Percentiles rank a stretch among this genome's conserved stretches.
These are phyloP conservation scores for Syncephalastrum monosporum DNA, from an alignment of 371 early-diverging fungal genomes.

Conservation along the genomic window DNA sequence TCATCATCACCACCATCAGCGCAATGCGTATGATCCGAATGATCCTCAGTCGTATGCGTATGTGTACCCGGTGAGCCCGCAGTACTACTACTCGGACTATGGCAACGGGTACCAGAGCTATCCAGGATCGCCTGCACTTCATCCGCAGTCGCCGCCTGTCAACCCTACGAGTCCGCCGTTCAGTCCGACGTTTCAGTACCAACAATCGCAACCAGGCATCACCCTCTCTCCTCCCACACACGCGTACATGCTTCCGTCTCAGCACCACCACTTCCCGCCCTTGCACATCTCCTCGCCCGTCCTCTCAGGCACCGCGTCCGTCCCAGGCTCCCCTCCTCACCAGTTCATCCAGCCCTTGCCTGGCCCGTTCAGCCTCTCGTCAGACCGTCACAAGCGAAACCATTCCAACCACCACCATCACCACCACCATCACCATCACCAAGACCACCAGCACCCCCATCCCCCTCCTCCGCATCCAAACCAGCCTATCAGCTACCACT, in stretches of 20 bases:
- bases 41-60: slow-evolving; percentile 26
- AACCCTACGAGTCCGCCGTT: slow-evolving; percentile 47
- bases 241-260: slow-evolving; percentile 40
- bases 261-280: slow-evolving; percentile 41
- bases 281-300: slow-evolving; percentile 51
- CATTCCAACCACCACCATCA: slow-evolving; percentile 16
- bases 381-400: slow-evolving; percentile 11
- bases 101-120: slow-evolving; percentile 44
- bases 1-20: slow-evolving; percentile 11
- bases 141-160: slow-evolving; percentile 43
- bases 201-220: slow-evolving; percentile 32
- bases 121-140: slow-evolving; percentile 44
- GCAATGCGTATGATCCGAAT: slow-evolving; percentile 19
- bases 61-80: slow-evolving; percentile 49
- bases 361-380: slow-evolving; percentile 19
- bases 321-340: slow-evolving; percentile 40
- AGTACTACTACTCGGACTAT: slow-evolving; percentile 46
- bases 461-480: slow-evolving; percentile 13
- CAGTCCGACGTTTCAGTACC: slow-evolving; percentile 36
- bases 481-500: slow-evolving; percentile 26
- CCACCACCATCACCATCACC: slow-evolving; percentile 16
- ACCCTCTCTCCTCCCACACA: slow-evolving; percentile 40
- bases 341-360: slow-evolving; percentile 21
- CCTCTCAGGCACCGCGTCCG: slow-evolving; percentile 33
- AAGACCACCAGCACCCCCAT: slow-evolving; percentile 20